Percentiles rank a stretch among this genome's conserved stretches.
phyloP scores from a whole-genome alignment of 192 early-diverging fungal species.

The Coemansia sp. region DNA sequence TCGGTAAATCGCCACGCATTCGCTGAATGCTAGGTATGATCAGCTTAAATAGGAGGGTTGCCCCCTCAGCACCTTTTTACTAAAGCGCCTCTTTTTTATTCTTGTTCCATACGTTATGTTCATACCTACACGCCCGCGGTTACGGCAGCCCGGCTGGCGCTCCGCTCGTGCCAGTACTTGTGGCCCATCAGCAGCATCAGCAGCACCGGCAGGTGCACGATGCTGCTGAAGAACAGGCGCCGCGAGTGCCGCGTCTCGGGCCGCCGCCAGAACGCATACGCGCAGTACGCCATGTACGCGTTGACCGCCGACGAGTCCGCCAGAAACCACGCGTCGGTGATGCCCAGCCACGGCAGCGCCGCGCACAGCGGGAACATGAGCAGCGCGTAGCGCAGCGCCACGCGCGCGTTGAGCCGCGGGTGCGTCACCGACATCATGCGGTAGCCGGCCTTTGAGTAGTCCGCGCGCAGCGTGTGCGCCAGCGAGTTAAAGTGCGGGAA shows the following conservation, averaged over 20 bases:
- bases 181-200: slow-evolving; percentile 87
- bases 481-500: slow-evolving; percentile 98
- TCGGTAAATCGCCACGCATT: too few species aligned
- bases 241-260: slow-evolving; percentile 79
- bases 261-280: slow-evolving; percentile 75
- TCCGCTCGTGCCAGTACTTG: slow-evolving; percentile 56
- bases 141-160: too few species aligned
- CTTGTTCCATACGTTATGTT: too few species aligned
- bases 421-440: slow-evolving; percentile 89
- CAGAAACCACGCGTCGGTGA: slow-evolving; percentile 77
- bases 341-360: slow-evolving; percentile 59
- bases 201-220: slow-evolving; percentile 83
- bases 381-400: slow-evolving; percentile 74
- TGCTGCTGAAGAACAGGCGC: slow-evolving; percentile 84
- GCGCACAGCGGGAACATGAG: slow-evolving; percentile 68
- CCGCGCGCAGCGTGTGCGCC: slow-evolving; percentile 83
- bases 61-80: too few species aligned
- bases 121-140: too few species aligned
- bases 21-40: too few species aligned
- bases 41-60: too few species aligned
- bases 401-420: slow-evolving; percentile 83
- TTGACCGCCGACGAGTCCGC: slow-evolving; percentile 74
- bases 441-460: slow-evolving; percentile 97
- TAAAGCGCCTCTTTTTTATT: too few species aligned
- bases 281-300: slow-evolving; percentile 63